Evolutionary conservation across 2,329 filamentous ascomycete genomes (phyloP).

Genomic region (Teratosphaeria zuluensis): DNA sequence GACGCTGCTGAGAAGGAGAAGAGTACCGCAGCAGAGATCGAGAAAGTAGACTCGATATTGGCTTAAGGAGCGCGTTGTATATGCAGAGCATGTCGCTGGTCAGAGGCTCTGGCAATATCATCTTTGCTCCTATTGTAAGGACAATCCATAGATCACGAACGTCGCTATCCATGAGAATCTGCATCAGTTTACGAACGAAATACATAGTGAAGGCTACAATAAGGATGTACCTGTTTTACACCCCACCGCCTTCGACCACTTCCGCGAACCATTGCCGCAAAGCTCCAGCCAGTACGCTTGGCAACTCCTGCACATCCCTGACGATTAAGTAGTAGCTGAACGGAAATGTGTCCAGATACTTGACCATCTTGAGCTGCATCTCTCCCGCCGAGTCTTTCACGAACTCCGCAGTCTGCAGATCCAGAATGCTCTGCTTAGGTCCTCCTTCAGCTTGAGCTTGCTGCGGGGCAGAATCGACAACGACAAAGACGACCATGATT

Average conservation of each 20-base stretch:
- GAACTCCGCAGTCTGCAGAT: slow-evolving; percentile 81
- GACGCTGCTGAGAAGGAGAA: slow-evolving; percentile 1
- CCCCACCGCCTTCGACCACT: slow-evolving; percentile 39
- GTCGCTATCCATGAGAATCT: neutral
- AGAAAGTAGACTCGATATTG: slow-evolving; percentile 2
- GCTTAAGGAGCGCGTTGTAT: neutral
- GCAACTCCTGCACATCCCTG: slow-evolving; percentile 81
- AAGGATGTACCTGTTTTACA: neutral
- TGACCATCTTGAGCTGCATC: slow-evolving; percentile 65
- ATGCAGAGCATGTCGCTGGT: too few species aligned
- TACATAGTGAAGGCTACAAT: too few species aligned
- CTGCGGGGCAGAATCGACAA: slow-evolving; percentile 59
- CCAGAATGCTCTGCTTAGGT: slow-evolving; percentile 60
- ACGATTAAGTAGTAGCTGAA: slow-evolving; percentile 97
- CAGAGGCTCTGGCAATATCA: neutral
- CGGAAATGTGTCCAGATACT: slow-evolving; percentile 90
- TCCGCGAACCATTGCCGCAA: slow-evolving; percentile 93
- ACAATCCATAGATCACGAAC: neutral
- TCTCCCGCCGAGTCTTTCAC: slow-evolving; percentile 56
- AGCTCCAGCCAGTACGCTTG: slow-evolving; percentile 74
- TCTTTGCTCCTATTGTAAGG: neutral
- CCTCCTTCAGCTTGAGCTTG: slow-evolving; percentile 11
- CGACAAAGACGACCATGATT: slow-evolving; percentile 97
- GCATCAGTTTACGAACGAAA: too few species aligned
- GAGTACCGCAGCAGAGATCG: neutral